Base-by-base conservation (phyloP, 2,329 filamentous ascomycete genomes). In the Aspergillus fumigatus region DNA sequence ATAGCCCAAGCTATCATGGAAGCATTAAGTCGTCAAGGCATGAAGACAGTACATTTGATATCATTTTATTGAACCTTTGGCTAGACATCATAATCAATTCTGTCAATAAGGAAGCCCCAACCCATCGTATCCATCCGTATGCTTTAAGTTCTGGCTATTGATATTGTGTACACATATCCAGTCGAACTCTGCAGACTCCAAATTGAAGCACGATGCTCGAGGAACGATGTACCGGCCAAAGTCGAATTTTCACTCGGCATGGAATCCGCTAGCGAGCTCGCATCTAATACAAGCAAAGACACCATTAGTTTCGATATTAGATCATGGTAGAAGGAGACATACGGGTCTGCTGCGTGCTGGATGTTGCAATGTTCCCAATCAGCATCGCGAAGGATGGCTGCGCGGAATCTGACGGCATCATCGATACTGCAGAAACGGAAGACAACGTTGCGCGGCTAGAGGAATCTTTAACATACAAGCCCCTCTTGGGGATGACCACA, bases 381-480 rank as follows among this genome's bases (percentile, higher is more conserved):
- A n/a, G 65, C 59, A 41, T 77, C 68, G 19, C 72, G 69, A 47
- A 68, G 55, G 11, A 82, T 65, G 25, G 67, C 56, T 2, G 69
- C 66, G 54, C 73, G 75, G 70, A 82, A 81, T 21, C 68, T 69
- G 17, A 79, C 71, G 0, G 79, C 79, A 53, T 80, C 67, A 25
- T 72, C 68, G 55, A 81, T 77, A 58, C 71, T 77, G 47, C 70
- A 73, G 65, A 82, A 81, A 8, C 78, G 77, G 62, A 81, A 80
- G 29, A 74, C 68, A n/a, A 80, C 73, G 32, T 70, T 75, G 43
- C 73, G 71, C 32, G 70, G 68, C 77, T 80, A 54, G 19, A 25
- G 21, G 14, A 26, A 45, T 45, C 8, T 43, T 53, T 29, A 59
- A 55, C 51, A 53, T 7, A 48, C 52, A 50, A 49, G 45, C 51